Base-by-base conservation (phyloP, 495 filamentous ascomycete species). In the Cercophora newfieldiana region DNA sequence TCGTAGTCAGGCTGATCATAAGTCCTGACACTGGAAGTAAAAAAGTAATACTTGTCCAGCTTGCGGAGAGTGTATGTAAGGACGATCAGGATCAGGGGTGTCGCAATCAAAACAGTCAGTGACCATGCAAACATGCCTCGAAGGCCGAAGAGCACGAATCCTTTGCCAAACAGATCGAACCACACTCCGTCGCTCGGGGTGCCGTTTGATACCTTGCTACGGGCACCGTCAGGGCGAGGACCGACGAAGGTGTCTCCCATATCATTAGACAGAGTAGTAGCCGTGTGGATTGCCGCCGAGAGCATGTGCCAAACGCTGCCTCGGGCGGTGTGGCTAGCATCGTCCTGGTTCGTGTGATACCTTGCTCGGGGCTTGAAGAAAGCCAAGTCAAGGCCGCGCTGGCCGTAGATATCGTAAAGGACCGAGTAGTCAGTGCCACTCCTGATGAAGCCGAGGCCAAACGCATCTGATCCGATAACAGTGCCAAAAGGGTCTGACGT, bases 241-340 rank as follows among this genome's bases (percentile, higher is more conserved):
- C 91, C 91, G 71, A 77, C 69, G 51, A 97, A 97, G 2, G 78
- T 83, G 49, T 84, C 74, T 58, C 85, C 88, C 0, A 84, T 86
- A 71, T 96, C 89, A 28, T 86, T 86, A 0, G 92, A 89, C 58
- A 97, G 81, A 1, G 77, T 80, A 71, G 87, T 81, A 60, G 89
- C 86, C 0, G 92, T 95, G 29, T 87, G 83, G 26, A 97, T 78
- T 28, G 93, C 85, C 24, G 87, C 86, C 51, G 91, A 93, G 5
- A 97, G 81, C 95, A 99, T 99, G 72, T 98, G 93, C 92, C 92
- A 97, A 8, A 98, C 72, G 19, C 91, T 94, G 48, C 87, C 84
- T 62, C 77, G 81, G 33, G 86, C 91, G 0, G 91, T 88, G 76
- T 97, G 93, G 48, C 82, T 84, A 1, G 89, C 83, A 76, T 95